A percentile compares a stretch with the other conserved stretches of the same genome.
phyloP scores from a whole-genome alignment of 768 basidiomycete species.

The Leccinellum albellum region DNA sequence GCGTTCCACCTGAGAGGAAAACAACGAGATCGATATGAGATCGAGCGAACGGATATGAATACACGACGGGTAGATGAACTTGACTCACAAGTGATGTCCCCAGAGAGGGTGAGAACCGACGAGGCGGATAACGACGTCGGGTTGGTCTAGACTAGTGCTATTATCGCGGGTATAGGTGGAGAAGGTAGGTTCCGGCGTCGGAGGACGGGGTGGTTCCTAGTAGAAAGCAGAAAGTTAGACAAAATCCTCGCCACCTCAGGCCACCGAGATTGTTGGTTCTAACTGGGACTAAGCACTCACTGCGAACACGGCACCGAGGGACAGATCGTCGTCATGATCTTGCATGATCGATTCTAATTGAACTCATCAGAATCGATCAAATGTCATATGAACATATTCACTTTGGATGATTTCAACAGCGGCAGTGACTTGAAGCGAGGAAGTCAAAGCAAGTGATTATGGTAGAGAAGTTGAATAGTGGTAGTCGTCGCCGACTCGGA shows the following conservation, averaged over 20 bases:
- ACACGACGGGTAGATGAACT: not conserved
- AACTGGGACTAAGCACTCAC: not conserved
- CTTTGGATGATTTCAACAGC: no score
- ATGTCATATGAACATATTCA: no score
- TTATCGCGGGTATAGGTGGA: slow-evolving; percentile 42
- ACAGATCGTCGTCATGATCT: not conserved
- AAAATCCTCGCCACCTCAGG: no score
- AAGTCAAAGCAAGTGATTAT: no score
- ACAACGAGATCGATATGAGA: not conserved
- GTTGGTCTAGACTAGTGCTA: not conserved
- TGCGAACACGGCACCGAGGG: not conserved
- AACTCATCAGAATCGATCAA: not conserved
- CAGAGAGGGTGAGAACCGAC: slow-evolving; percentile 80
- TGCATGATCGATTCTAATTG: not conserved
- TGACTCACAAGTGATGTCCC: slow-evolving; percentile 72
- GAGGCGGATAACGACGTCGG: slow-evolving; percentile 55
- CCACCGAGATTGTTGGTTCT: no score
- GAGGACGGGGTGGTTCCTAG: slow-evolving; percentile 62
- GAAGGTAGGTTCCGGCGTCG: slow-evolving; percentile 59
- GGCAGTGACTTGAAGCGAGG: no score
- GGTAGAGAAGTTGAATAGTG: no score
- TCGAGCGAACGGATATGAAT: not conserved
- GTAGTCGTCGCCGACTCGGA: no score
- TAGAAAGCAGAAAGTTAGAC: not conserved
- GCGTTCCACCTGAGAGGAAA: slow-evolving; percentile 68